These are phyloP conservation scores for Puccinia hordei DNA, from an alignment of 1,284 basidiomycete genomes.

Conservation along the genomic window DNA sequence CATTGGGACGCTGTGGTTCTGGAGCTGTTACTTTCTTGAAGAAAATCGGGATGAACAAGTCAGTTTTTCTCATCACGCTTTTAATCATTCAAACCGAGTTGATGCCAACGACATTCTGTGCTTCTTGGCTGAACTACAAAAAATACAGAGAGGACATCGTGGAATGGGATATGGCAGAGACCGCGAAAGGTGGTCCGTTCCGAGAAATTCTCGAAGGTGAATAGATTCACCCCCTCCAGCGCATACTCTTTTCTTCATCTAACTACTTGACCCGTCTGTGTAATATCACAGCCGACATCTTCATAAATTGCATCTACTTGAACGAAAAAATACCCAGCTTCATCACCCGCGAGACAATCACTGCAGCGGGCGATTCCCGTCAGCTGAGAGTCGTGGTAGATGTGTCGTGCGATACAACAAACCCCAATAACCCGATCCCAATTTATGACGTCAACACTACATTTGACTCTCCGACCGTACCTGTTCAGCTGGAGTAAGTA, in stretches of 20 bases:
- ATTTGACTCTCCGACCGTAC: constrained; percentile 88
- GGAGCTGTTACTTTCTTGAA: constrained; percentile 93
- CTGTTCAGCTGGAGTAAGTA: constrained; percentile 65
- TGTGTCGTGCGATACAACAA: constrained; percentile 98
- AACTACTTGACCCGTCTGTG: not conserved
- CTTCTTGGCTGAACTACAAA: not conserved
- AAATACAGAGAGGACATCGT: constrained; percentile 79
- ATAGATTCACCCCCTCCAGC: not conserved
- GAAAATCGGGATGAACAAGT: constrained; percentile 77
- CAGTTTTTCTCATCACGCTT: not conserved
- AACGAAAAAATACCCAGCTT: constrained; percentile 83
- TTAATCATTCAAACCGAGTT: not conserved
- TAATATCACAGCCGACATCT: constrained; percentile 74
- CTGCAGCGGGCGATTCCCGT: constrained; percentile 70
- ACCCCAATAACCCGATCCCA: constrained; percentile 97
- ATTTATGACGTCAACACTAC: constrained; percentile 95
- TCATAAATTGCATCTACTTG: constrained; percentile 99
- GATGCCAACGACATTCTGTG: not conserved
- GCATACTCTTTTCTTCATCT: not conserved
- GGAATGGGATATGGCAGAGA: constrained; percentile 98
- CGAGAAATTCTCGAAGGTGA: constrained; percentile 78
- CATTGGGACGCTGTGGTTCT: constrained; percentile 91
- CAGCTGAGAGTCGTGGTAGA: constrained; percentile 85
- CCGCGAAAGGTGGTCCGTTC: constrained; percentile 95
- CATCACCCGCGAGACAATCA: constrained; percentile 74